Base-by-base conservation (phyloP, 2,329 filamentous ascomycete species). In the Corinectria fuckeliana region DNA sequence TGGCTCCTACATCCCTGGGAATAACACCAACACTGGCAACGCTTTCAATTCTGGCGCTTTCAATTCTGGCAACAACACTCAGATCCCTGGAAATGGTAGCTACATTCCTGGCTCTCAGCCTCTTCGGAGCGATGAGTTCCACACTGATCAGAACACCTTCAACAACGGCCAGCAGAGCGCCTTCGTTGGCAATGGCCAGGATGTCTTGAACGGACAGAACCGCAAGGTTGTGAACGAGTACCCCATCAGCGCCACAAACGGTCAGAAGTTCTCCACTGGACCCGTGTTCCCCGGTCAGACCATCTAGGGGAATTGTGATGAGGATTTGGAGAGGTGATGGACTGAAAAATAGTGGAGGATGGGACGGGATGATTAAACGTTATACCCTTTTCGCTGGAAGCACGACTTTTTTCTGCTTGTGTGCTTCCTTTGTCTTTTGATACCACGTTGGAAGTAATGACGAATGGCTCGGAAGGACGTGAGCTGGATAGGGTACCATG, bases 301-400 rank as follows among this genome's bases (percentile, higher is more conserved):
- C 13, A 51, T 70, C 48, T 70, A 70, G 50, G 47, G 18, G 13
- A 8, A 38, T 11, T 45, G 36, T 25, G 14, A 30, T 16, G 23
- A 47, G 8, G 14, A 11, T 8, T 26, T 8, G 20, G 13, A 28
- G n/a, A 39, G 14, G 21, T 5, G 8, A 28, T 10, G n/a, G 42
- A 4, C 18, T 13, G 36, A 41, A 30, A 50, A 25, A 50, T 9
- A 21, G 34, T 18, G 48, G 23, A 50, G 16, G 42, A 25, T 16
- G 18, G 11, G 21, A 36, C n/a, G 47, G 53, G 48, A 14, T 47
- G 57, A 50, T 52, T 26, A 53, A 25, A 61, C 44, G 59, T 59
- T 69, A 70, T 70, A 69, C 68, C 68, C 68, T 68, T 45, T 69
- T 61, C 25, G 53, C 45, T 62, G 42, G 62, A 44, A 42, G 49